Evolutionary conservation across 1,139 yeast genomes (phyloP).

Genomic region (Suhomyces maxii): DNA sequence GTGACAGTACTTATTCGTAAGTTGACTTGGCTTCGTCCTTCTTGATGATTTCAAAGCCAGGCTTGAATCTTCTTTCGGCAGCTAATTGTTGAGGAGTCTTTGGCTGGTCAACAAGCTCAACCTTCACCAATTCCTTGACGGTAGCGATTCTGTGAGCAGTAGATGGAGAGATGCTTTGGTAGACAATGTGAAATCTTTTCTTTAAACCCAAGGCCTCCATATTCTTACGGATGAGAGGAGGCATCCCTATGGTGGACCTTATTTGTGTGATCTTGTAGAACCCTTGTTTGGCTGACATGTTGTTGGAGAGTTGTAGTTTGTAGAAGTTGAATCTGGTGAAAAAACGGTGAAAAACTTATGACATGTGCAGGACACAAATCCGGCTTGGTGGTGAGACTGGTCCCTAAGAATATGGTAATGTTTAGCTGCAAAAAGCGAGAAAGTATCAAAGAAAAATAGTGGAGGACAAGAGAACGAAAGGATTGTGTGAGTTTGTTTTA

Average conservation of each 20-base stretch:
- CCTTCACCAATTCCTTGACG: conserved; percentile 87
- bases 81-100: conserved; percentile 54
- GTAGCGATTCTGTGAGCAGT: conserved; percentile 82
- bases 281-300: conserved; percentile 20
- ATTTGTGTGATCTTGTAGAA: conserved; percentile 68
- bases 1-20: conserved; percentile 2
- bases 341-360: conserved; percentile 5
- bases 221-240: conserved; percentile 64
- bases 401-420: too few relatives aligned
- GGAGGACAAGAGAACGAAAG: too few relatives aligned
- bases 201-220: conserved; percentile 73
- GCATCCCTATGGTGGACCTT: conserved; percentile 84
- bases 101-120: conserved; percentile 64
- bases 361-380: conserved; percentile 1
- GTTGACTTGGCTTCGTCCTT: conserved; percentile 4
- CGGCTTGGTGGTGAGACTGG: too few relatives aligned
- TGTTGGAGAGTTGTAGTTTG: not conserved
- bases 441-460: too few relatives aligned
- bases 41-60: conserved; percentile 43
- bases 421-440: too few relatives aligned
- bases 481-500: too few relatives aligned
- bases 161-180: conserved; percentile 71
- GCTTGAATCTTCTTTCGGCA: conserved; percentile 56
- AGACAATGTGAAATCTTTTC: conserved; percentile 71
- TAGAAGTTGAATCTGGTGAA: not conserved